phyloP scores from a whole-genome alignment of 495 filamentous ascomycete species.

The Aspergillus funiculosus region DNA sequence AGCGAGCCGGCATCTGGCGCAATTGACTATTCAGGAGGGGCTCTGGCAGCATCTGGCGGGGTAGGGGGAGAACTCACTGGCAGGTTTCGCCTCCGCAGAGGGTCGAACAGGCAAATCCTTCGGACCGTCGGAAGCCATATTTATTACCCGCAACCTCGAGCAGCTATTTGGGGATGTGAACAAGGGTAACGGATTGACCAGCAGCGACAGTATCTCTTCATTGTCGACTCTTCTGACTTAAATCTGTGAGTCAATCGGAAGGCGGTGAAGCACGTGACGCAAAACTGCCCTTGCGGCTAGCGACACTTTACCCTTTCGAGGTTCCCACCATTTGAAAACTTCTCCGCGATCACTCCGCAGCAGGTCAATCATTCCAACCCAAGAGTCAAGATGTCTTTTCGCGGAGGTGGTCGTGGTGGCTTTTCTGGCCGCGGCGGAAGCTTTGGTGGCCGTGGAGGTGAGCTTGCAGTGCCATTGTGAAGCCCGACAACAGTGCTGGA shows the following conservation, averaged over 20 bases:
- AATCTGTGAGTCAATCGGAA: constrained; percentile 19
- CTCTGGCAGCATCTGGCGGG: constrained; percentile 20
- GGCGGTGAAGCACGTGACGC: constrained; percentile 42
- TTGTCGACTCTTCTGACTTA: constrained; percentile 8
- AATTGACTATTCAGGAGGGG: constrained; percentile 27
- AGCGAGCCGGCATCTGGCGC: constrained; percentile 42
- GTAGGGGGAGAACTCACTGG: constrained; percentile 14
- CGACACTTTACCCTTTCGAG: constrained; percentile 46
- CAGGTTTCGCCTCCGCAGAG: constrained; percentile 29
- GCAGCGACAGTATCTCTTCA: constrained; percentile 21
- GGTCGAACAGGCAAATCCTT: constrained; percentile 40
- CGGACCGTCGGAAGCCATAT: constrained; percentile 38
- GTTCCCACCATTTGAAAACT: constrained; percentile 48
- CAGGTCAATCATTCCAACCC: constrained; percentile 26
- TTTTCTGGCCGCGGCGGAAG: constrained; percentile 45
- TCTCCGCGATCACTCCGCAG: constrained; percentile 29
- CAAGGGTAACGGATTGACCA: constrained; percentile 3
- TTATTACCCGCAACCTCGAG: constrained; percentile 16
- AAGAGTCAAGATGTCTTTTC: constrained; percentile 48
- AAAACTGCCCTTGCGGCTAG: constrained; percentile 41
- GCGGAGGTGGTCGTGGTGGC: constrained; percentile 45
- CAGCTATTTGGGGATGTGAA: constrained; percentile 17
- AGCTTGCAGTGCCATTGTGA: constrained; percentile 16
- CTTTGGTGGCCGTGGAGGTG: constrained; percentile 43
- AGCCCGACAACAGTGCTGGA: constrained; percentile 3